phyloP scores from a whole-genome alignment of 2,329 filamentous ascomycete species.

The Fusarium dlaminii region DNA sequence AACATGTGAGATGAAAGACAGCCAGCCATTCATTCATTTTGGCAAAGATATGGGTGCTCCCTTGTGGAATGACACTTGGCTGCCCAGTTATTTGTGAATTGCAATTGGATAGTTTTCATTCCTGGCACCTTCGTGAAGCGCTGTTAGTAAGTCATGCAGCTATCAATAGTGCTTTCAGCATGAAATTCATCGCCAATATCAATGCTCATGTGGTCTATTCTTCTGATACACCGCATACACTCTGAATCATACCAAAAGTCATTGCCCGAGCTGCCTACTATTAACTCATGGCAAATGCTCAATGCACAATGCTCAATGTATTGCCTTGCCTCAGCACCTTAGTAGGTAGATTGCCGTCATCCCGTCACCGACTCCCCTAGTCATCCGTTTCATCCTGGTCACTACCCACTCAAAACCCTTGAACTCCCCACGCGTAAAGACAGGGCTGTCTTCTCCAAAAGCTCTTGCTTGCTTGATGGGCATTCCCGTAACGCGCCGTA shows the following conservation, averaged over 20 bases:
- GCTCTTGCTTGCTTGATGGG: constrained; percentile 2
- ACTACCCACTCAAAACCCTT: constrained; percentile 26
- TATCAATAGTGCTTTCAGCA: not conserved
- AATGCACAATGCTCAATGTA: not conserved
- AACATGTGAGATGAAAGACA: not conserved
- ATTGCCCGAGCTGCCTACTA: not conserved
- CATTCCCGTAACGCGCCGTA: constrained; percentile 15
- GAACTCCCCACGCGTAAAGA: constrained; percentile 27
- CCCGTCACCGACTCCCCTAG: constrained; percentile 30
- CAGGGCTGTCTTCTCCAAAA: constrained; percentile 12
- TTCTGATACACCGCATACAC: not conserved
- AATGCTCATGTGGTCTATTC: not conserved
- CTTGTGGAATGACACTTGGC: constrained; percentile 25
- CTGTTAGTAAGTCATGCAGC: constrained; percentile 1
- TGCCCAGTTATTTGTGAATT: constrained; percentile 4
- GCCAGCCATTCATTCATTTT: not conserved
- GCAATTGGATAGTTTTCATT: constrained; percentile 8
- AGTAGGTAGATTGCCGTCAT: constrained; percentile 16
- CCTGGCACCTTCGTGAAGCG: not conserved
- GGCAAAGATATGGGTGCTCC: not conserved
- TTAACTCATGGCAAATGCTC: not conserved
- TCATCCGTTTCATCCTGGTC: constrained; percentile 24
- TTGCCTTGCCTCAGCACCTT: not conserved
- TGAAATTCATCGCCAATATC: not conserved
- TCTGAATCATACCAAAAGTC: not conserved